A percentile compares a stretch with the other conserved stretches of the same genome.
phyloP scores from a whole-genome alignment of 23 red algal species.

The Agarophyton chilense region DNA sequence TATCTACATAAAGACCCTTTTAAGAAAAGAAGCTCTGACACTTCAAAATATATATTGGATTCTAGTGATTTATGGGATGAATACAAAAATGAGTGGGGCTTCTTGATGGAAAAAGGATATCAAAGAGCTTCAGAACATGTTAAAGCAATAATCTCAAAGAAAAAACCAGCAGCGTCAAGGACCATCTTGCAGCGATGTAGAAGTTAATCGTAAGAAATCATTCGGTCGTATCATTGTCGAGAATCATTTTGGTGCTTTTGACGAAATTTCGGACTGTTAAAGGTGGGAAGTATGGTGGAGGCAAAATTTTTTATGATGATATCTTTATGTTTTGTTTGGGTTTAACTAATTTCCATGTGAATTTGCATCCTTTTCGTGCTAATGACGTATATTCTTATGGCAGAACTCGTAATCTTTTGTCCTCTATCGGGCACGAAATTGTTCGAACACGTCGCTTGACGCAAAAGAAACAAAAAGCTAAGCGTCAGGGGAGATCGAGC shows the following conservation, averaged over 20 bases:
- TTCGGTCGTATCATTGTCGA: constrained; percentile 24
- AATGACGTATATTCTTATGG: too few species aligned
- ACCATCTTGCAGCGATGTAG: not conserved
- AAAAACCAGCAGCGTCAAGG: not conserved
- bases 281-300: not conserved
- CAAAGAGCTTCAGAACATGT: not conserved
- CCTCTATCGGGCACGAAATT: too few species aligned
- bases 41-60: not conserved
- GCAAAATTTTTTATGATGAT: constrained; percentile 7
- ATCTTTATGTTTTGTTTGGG: not conserved
- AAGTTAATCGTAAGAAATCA: not conserved
- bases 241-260: constrained; percentile 23
- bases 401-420: too few species aligned
- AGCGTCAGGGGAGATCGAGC: too few species aligned
- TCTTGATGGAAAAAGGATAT: constrained; percentile 45
- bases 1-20: too few species aligned
- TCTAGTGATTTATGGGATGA: not conserved
- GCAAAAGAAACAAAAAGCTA: too few species aligned
- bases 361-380: too few species aligned
- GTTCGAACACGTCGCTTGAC: too few species aligned
- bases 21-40: too few species aligned
- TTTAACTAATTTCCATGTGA: not conserved
- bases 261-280: not conserved
- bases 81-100: not conserved
- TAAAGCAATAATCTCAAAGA: not conserved